Evolutionary conservation across 352 stramenopile genomes (phyloP), one percentile per base, ranked within the genome.

Genomic region (Globisporangium takayamanum): DNA sequence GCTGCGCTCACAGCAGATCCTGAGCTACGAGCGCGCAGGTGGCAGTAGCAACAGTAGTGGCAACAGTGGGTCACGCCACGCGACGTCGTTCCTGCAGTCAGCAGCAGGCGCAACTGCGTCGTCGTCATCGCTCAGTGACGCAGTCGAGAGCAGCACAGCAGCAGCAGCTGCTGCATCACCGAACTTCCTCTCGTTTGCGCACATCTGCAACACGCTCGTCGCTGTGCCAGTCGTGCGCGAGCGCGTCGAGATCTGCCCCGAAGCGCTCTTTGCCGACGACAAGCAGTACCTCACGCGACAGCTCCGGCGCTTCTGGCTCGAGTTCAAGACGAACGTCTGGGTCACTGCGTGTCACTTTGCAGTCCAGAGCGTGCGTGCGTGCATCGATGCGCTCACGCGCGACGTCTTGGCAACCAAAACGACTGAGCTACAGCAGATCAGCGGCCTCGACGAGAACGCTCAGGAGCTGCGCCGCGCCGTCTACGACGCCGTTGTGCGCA

Each of bases 1-100:
- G 33, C 57, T 80, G 10, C 73, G 77, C 2, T 87, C 77, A 1
- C 70, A 84, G 53, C 74, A 87, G 59, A 78, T 87, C 51, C 60
- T 84, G 30, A 58, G 41, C 0, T 70, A 55, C 12, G 74, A 87
- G 55, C 64, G 50, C 0, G 62, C 53, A 22, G 18, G 36, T 33
- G 22, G 28, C 3, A 25, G 12, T 14, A 58, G 39, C 14, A 47
- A 44, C 10, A 41, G 36, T 7, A 55, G 39, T 20, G 52, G 49
- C 5, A 39, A 26, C 2, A 37, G 39, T 5, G 60, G 59, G 7
- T 49, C 53, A 8, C 50, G 54, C 5, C 59, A 49, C 45, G 30
- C 30, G 8, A 50, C 47, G 18, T 64, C 57, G 28, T 59, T 60
- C 36, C 47, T 67, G 30, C 50, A 50, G 41, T 22, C 59, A 26